Evolutionary conservation across 176 grass and related monocot genomes (phyloP), one percentile per base, ranked within the genome.

Genomic region (Lolium perenne): DNA sequence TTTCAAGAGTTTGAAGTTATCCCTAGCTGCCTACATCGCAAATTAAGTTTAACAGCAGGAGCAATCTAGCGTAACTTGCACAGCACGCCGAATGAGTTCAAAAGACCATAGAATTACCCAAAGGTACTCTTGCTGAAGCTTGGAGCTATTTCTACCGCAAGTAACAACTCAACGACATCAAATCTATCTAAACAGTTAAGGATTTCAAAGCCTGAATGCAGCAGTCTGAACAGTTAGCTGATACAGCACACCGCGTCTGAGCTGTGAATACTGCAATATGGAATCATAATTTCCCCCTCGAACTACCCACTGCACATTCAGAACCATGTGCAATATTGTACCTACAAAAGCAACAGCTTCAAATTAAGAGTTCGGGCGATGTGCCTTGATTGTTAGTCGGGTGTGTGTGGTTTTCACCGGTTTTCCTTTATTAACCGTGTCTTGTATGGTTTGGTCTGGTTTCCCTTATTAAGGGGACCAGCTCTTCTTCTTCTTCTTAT

Each of bases 121-220:
- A 60, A 80, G 53, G 15, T 14, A 84, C 48, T 76, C 21, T 46
- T 10, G 9, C 21, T 59, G 45, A 84, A 87, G 60, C 48, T 76
- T 84, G n/a, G 29, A 80, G 38, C 2, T 55, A 76, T 62, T 71
- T 46, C 40, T 46, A 51, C 7, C 13, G 78, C 12, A 83, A 40
- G 38, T 40, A 79, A 63, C 12, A 77, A n/a, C 25, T 50, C 35
- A 26, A 50, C 26, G 23, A 38, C 38, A 54, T 56, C 38, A 73
- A 86, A 85, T 60, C 8, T 69, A 64, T 73, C 32, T 35, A 35
- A 35, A 38, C 14, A 46, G 25, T 21, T 2, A 49, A 59, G 15
- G 10, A 32, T 43, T 60, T 53, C 47, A 73, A 29, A 65, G 0
- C 35, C 38, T 45, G 4, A 71, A 71, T 58, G 70, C 62, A 82